Percentiles rank a stretch among this genome's conserved stretches.
Conservation (phyloP, 441 rosid genomes). For the Jatropha podagrica region DNA sequence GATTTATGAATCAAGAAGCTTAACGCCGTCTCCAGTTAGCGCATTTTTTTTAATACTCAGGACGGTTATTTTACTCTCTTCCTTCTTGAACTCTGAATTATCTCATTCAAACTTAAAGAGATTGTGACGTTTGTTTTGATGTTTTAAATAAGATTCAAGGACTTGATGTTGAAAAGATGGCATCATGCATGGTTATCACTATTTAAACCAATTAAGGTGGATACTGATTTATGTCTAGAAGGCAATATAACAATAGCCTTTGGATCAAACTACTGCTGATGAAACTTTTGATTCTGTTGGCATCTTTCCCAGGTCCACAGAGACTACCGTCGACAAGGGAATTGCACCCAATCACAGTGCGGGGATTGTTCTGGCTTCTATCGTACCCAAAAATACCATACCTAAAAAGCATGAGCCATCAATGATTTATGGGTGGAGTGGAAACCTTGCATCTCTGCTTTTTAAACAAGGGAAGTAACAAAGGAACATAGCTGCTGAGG, state of each 20-base stretch:
- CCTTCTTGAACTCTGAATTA: neutral
- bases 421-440: slow-evolving; percentile 62
- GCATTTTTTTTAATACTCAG: no score
- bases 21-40: neutral
- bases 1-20: slow-evolving; percentile 6
- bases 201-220: neutral
- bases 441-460: slow-evolving; percentile 62
- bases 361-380: slow-evolving; percentile 46
- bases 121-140: neutral
- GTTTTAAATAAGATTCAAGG: neutral
- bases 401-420: slow-evolving; percentile 56
- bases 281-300: slow-evolving; percentile 20
- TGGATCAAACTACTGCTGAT: neutral
- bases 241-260: neutral
- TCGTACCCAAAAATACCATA: slow-evolving; percentile 49
- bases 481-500: neutral
- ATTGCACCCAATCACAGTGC: slow-evolving; percentile 33
- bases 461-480: slow-evolving; percentile 56
- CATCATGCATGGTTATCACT: neutral
- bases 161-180: neutral
- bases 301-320: slow-evolving; percentile 42
- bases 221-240: neutral
- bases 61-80: neutral
- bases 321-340: slow-evolving; percentile 37
- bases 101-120: neutral